Conservation (phyloP, 352 stramenopile species). For the Phytophthora fragariaefolia region DNA sequence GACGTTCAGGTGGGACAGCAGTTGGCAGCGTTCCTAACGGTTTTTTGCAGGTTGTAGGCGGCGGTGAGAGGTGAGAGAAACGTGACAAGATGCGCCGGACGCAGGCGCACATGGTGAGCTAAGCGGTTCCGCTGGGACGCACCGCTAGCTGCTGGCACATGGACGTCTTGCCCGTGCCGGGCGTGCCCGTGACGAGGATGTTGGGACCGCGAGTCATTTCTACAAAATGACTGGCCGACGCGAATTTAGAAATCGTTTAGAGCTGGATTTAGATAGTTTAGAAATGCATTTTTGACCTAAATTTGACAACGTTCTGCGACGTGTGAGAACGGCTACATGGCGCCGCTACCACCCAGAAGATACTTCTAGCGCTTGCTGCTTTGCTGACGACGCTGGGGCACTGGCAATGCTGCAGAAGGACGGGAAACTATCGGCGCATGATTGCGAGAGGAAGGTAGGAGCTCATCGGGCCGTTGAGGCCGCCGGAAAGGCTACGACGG, state of each 20-base stretch:
- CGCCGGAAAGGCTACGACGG: not conserved
- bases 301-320: conserved; percentile 6
- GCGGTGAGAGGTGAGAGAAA: conserved; percentile 11
- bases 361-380: too few relatives aligned
- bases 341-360: too few relatives aligned
- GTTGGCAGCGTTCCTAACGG: conserved; percentile 70
- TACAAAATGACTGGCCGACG: conserved; percentile 21
- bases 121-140: conserved; percentile 12
- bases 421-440: not conserved
- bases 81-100: conserved; percentile 16
- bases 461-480: not conserved
- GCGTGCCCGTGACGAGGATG: conserved; percentile 98
- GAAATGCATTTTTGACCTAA: not conserved
- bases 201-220: conserved; percentile 87
- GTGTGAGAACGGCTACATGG: conserved; percentile 12
- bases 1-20: conserved; percentile 94
- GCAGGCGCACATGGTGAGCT: not conserved
- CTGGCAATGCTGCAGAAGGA: not conserved
- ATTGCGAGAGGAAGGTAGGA: not conserved
- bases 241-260: not conserved
- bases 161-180: conserved; percentile 95
- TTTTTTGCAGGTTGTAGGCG: conserved; percentile 13
- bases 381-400: too few relatives aligned
- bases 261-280: not conserved
- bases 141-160: conserved; percentile 93